Evolutionary conservation across 805 yeast genomes (phyloP), one percentile per base, ranked within the genome.

Genomic region (Dipodascus geniculatus): DNA sequence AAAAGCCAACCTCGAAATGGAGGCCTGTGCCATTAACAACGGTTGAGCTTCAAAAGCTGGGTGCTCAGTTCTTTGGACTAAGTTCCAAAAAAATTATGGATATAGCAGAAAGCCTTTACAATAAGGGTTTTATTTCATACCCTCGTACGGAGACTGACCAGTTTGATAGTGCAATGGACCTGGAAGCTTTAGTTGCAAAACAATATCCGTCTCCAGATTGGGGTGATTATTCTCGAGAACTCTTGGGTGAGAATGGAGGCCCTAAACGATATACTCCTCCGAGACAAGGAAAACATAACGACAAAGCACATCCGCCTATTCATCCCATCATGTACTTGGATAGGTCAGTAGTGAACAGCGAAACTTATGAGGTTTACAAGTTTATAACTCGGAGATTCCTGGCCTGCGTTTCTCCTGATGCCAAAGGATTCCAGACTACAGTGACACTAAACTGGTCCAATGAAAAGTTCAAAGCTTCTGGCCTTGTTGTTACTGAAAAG

Each of bases 241-340:
- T 82, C 3, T 52, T 78, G 4, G 67, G 68, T 6, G 69, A 67
- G 8, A 47, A 22, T 22, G 31, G 49, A 16, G 24, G n/a, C 3
- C 14, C 23, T 22, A 14, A n/a, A 47, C 4, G 11, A 8, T 47
- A 14, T 47, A 22, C 31, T 11, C 4, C 8, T 22, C 99, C 99
- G 0, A 71, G 98, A 51, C 74, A 74, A 42, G 99, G 99, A 2
- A 75, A 72, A 11, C 83, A 87, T 63, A 86, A 89, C 63, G 99
- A 93, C 70, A 82, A 88, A 64, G 98, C 99, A 22, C 99, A 93
- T 76, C 98, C 99, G 2, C 97, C 99, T 0, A 93, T 93, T 55
- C 97, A 93, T 67, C 99, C 99, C 0, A 81, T 87, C 9, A 62
- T 57, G 14, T 61, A 61, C 3, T 63, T 59, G 2, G 53, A 56